phyloP scores from a whole-genome alignment of 1,284 basidiomycete species.

The Rhodotorula sp. region DNA sequence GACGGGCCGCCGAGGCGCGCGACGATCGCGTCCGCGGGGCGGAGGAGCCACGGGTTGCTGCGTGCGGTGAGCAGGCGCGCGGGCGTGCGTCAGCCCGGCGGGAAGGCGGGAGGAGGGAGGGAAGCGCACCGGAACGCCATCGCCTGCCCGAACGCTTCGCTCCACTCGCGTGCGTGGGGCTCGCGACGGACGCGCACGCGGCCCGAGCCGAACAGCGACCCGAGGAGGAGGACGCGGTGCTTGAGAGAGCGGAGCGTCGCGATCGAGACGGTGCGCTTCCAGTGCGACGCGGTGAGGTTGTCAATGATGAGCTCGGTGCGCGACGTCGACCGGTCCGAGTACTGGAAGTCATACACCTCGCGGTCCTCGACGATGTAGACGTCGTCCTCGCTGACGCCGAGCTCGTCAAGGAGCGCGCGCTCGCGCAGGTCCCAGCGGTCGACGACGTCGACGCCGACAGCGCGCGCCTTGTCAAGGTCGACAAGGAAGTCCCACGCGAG shows the following conservation, averaged over 20 bases:
- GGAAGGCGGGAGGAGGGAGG: neutral
- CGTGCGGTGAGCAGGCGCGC: neutral
- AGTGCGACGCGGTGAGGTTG: conserved; percentile 1
- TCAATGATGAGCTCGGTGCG: conserved; percentile 11
- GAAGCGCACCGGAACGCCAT: conserved; percentile 30
- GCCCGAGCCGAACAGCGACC: conserved; percentile 29
- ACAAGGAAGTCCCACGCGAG: conserved; percentile 39
- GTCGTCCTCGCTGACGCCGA: conserved; percentile 16
- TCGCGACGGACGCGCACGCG: conserved; percentile 7
- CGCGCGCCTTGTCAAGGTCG: conserved; percentile 18
- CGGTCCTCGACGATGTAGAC: conserved; percentile 36
- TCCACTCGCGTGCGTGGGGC: neutral
- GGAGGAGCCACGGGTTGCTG: conserved; percentile 23
- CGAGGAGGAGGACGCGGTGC: conserved; percentile 35
- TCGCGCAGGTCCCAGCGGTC: conserved; percentile 43
- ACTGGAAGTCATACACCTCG: conserved; percentile 31
- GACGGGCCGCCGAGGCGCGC: conserved; percentile 22
- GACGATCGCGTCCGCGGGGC: conserved; percentile 31
- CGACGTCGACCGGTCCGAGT: conserved; percentile 12
- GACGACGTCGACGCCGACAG: conserved; percentile 16
- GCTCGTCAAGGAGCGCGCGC: conserved; percentile 17
- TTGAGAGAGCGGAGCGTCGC: neutral
- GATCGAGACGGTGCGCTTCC: conserved; percentile 29
- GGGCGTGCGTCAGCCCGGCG: neutral
- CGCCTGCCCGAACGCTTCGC: conserved; percentile 10